A percentile compares a stretch with the other conserved stretches of the same genome.
These are phyloP conservation scores for Sporopachydermia lactativora DNA, from an alignment of 805 yeast genomes.

Conservation along the genomic window DNA sequence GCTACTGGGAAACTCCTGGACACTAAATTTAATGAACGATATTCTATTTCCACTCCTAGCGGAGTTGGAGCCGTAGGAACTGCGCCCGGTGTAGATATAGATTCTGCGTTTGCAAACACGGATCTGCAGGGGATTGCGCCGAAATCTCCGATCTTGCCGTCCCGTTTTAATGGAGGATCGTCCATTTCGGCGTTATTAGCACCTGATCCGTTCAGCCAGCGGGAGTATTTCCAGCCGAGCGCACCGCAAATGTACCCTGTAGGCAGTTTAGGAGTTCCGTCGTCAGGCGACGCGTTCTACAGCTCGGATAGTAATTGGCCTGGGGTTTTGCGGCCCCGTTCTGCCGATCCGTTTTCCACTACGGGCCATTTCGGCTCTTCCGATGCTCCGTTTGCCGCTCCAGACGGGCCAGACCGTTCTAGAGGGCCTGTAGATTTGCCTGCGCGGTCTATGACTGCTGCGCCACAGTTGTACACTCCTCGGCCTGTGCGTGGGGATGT, in stretches of 20 bases:
- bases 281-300: background rate
- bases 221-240: too few species aligned
- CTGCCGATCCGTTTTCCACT: constrained; percentile 1
- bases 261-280: background rate
- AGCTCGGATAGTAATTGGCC: background rate
- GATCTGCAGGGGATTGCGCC: background rate
- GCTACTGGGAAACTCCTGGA: background rate
- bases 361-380: background rate
- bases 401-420: background rate
- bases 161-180: background rate
- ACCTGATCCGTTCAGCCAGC: background rate
- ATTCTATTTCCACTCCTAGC: background rate
- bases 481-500: too few species aligned
- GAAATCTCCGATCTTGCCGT: background rate
- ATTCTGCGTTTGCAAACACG: background rate
- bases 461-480: background rate
- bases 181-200: background rate
- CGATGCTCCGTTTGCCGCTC: background rate
- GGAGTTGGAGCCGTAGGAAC: too few species aligned
- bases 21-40: background rate
- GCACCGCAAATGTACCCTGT: too few species aligned
- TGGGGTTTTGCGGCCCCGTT: background rate
- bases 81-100: background rate
- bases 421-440: background rate
- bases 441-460: background rate